These are phyloP conservation scores for Talaromyces proteolyticus DNA, from an alignment of 495 filamentous ascomycete genomes.

Conservation along the genomic window DNA sequence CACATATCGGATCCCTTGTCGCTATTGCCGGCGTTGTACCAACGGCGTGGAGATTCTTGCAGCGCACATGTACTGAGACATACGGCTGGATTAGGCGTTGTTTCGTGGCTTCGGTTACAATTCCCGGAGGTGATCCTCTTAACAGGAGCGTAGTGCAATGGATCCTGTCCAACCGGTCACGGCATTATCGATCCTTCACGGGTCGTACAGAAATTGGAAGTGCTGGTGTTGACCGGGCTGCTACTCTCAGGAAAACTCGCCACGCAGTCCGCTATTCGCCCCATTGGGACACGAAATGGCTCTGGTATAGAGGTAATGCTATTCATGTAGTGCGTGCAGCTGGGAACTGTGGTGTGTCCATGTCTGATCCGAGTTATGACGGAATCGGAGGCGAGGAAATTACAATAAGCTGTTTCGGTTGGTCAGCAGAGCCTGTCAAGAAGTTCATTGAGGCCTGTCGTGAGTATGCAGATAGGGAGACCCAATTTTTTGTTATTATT, in stretches of 20 bases:
- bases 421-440: slow-evolving; percentile 2
- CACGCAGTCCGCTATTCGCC: slow-evolving; percentile 1
- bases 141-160: slow-evolving; percentile 5
- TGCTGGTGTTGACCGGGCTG: slow-evolving; percentile 1
- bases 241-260: slow-evolving; percentile 3
- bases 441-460: slow-evolving; percentile 2
- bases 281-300: slow-evolving; percentile 2
- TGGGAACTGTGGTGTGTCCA: not conserved
- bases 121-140: slow-evolving; percentile 4
- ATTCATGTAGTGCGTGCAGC: slow-evolving; percentile 1
- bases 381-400: slow-evolving; percentile 4
- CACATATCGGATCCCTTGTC: slow-evolving; percentile 3
- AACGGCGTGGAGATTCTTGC: slow-evolving; percentile 3
- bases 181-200: slow-evolving; percentile 3
- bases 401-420: slow-evolving; percentile 5
- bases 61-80: slow-evolving; percentile 1
- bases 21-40: slow-evolving; percentile 2
- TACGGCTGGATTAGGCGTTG: slow-evolving; percentile 4
- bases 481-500: slow-evolving; percentile 3
- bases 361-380: slow-evolving; percentile 1
- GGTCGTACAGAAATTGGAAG: not conserved
- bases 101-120: slow-evolving; percentile 1
- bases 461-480: slow-evolving; percentile 1
- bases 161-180: slow-evolving; percentile 1
- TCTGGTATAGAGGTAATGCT: not conserved